Base-by-base conservation (phyloP, 768 basidiomycete species). In the Tylopilus balloui region DNA sequence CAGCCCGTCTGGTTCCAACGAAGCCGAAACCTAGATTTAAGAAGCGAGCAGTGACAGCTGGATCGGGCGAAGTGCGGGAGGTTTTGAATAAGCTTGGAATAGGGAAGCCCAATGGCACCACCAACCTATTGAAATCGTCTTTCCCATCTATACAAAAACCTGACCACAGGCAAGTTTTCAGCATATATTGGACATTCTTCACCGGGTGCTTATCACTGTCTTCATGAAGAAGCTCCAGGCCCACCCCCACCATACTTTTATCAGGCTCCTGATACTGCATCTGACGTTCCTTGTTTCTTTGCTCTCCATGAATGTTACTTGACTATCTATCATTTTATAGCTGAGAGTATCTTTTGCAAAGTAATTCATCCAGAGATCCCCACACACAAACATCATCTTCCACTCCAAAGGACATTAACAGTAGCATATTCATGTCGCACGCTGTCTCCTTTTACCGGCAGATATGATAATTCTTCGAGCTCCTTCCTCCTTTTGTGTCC, bases 401-500 rank as follows among this genome's bases (percentile, higher is more conserved):
- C 46, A 47, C 19, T 20, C 19, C 36, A 46, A n/a, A 45, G 39
- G 46, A 61, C 48, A 41, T 34, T 46, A 42, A 35, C 9, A 48
- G 13, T 57, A 53, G 42, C 24, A 54, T 58, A 38, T 53, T 49
- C 51, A 68, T 59, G 50, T 56, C 35, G 42, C 27, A 42, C 38
- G 19, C 27, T 59, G 60, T 42, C 58, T 67, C 41, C 54, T 57
- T 54, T 71, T 71, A 31, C 67, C 65, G 1, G 64, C 63, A 32
- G 72, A 63, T 48, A 82, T 67, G 32, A 83, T 78, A 60, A 78
- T 77, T 48, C 82, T 70, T 55, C 78, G 73, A 29, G 88, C 81
- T 57, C 89, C 84, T 61, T 93, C 92, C 59, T 92, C 89, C 48
- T 86, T 75, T 55, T 90, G 82, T 4, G 86, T 78, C 88, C 92